These are phyloP conservation scores for Blastomyces gilchristii DNA, from an alignment of 2,329 filamentous ascomycete species.

Conservation along the genomic window DNA sequence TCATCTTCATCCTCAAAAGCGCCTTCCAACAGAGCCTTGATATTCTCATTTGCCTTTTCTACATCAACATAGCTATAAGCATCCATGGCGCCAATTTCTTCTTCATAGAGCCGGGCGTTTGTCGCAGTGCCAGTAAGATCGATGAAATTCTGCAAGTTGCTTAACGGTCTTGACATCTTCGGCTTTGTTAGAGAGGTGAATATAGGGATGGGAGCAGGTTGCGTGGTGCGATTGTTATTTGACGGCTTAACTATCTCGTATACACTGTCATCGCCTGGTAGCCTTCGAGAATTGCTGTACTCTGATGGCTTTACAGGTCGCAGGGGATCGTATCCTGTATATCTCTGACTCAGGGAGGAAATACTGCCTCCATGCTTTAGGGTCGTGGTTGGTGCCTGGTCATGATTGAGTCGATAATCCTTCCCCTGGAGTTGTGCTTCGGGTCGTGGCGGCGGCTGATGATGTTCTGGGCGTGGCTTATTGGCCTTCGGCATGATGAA, in stretches of 20 bases:
- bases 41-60: slow-evolving; percentile 42
- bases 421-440: background rate
- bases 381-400: background rate
- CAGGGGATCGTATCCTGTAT: slow-evolving; percentile 4
- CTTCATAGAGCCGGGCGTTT: slow-evolving; percentile 38
- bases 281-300: slow-evolving; percentile 24
- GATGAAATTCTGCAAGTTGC: slow-evolving; percentile 38
- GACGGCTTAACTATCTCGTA: slow-evolving; percentile 42
- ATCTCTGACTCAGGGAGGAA: background rate
- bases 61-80: slow-evolving; percentile 42
- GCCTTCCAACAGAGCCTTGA: slow-evolving; percentile 42
- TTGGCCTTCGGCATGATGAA: slow-evolving; percentile 45
- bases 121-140: slow-evolving; percentile 44
- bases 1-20: slow-evolving; percentile 43
- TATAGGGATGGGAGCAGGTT: slow-evolving; percentile 42
- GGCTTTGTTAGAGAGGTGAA: slow-evolving; percentile 41
- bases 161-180: slow-evolving; percentile 32
- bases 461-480: slow-evolving; percentile 41
- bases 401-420: background rate
- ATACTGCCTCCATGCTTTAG: background rate
- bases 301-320: slow-evolving; percentile 5
- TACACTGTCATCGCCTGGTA: slow-evolving; percentile 22
- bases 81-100: slow-evolving; percentile 46
- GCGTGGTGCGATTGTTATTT: slow-evolving; percentile 40
- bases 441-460: slow-evolving; percentile 26